Conservation (phyloP, 176 grass and related monocot genomes). For the Lolium multiflorum region DNA sequence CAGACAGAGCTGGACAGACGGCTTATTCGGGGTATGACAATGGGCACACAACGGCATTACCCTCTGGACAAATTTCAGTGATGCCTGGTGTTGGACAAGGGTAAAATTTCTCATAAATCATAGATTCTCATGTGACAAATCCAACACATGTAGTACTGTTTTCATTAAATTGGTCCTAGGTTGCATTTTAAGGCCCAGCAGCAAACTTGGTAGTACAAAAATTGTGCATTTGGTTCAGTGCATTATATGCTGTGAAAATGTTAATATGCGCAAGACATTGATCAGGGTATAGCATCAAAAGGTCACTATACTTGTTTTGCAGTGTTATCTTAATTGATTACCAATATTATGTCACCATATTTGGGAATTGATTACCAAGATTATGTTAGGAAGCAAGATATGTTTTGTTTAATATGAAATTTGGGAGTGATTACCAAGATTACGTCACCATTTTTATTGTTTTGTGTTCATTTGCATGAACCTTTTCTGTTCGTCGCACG, state of each 20-base stretch:
- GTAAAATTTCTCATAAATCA: slow-evolving; percentile 51
- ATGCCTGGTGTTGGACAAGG: slow-evolving; percentile 84
- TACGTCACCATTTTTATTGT: background rate
- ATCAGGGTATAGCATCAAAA: background rate
- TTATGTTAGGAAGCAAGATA: background rate
- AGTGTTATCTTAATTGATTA: background rate
- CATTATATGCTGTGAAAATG: background rate
- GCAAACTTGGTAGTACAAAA: background rate
- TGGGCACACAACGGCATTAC: slow-evolving; percentile 52
- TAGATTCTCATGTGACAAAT: slow-evolving; percentile 29
- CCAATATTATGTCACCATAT: too few species aligned
- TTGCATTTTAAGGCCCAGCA: background rate
- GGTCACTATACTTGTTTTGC: background rate
- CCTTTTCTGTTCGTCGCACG: slow-evolving; percentile 32
- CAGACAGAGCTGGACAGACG: slow-evolving; percentile 49
- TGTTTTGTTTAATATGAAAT: background rate
- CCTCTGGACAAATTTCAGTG: slow-evolving; percentile 51
- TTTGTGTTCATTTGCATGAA: background rate
- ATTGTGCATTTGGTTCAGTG: slow-evolving; percentile 16
- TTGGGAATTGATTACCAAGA: too few species aligned
- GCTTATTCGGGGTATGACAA: slow-evolving; percentile 60
- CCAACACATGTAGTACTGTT: background rate
- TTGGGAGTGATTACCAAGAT: background rate
- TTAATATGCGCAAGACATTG: background rate
- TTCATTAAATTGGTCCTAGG: slow-evolving; percentile 13